A percentile compares a stretch with the other conserved stretches of the same genome.
Evolutionary conservation across 805 yeast genomes (phyloP).

Genomic region (Candida gorgasii): DNA sequence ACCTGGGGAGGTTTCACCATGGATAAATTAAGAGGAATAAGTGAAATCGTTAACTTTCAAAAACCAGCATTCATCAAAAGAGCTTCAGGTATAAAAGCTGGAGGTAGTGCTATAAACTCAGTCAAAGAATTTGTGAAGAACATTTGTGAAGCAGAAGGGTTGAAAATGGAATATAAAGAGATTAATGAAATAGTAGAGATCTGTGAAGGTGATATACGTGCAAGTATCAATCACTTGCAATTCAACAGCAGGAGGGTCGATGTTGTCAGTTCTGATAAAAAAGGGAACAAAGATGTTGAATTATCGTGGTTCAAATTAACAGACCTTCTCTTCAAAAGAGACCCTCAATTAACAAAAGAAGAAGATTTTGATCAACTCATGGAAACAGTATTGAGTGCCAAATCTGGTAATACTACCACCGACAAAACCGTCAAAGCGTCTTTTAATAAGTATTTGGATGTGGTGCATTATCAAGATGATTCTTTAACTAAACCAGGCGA

Average conservation of each 20-base stretch:
- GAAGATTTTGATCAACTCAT: constrained; percentile 51
- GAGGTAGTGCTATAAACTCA: constrained; percentile 37
- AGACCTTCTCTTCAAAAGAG: constrained; percentile 58
- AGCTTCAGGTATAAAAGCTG: constrained; percentile 43
- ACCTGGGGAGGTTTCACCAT: constrained; percentile 50
- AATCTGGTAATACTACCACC: constrained; percentile 41
- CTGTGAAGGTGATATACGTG: constrained; percentile 82
- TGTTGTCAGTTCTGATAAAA: neutral
- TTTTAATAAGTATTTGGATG: constrained; percentile 62
- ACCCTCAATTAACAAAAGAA: constrained; percentile 44
- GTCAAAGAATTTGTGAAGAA: constrained; percentile 43
- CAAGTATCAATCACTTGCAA: constrained; percentile 81
- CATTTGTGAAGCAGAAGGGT: constrained; percentile 55
- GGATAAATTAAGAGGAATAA: constrained; percentile 68
- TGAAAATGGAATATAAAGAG: constrained; percentile 48
- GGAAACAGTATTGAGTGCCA: constrained; percentile 43
- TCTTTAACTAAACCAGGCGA: constrained; percentile 56
- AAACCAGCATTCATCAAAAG: constrained; percentile 52
- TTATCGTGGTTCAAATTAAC: constrained; percentile 68
- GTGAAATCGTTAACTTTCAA: constrained; percentile 70
- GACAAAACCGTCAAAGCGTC: constrained; percentile 74
- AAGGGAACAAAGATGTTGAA: constrained; percentile 55
- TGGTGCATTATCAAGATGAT: constrained; percentile 63
- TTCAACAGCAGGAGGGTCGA: constrained; percentile 43
- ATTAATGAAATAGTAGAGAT: constrained; percentile 66